Conservation (phyloP, 2,329 filamentous ascomycete genomes). For the Phoma sp. region DNA sequence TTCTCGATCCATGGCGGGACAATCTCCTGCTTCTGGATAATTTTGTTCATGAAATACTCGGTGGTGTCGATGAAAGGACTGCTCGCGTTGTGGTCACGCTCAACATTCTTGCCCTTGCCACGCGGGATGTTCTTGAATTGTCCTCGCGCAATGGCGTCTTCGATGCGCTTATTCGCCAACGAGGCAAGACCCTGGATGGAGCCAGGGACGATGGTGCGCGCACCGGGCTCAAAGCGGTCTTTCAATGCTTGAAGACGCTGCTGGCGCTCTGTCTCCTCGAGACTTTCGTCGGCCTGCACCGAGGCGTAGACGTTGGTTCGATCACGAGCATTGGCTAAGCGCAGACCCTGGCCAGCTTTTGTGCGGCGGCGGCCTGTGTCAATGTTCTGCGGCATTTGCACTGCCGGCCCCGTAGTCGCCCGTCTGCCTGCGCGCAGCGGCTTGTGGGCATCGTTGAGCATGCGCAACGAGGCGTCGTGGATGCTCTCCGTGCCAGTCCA, state of each 20-base stretch:
- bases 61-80: slow-evolving; percentile 95
- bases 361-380: slow-evolving; percentile 47
- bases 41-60: slow-evolving; percentile 98
- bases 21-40: slow-evolving; percentile 94
- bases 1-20: slow-evolving; percentile 99
- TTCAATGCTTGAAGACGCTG: slow-evolving; percentile 74
- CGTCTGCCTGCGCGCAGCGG: slow-evolving; percentile 46
- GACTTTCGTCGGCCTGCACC: slow-evolving; percentile 57
- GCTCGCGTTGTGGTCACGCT: slow-evolving; percentile 79
- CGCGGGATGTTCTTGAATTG: slow-evolving; percentile 80
- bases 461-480: slow-evolving; percentile 79
- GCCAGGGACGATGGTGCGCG: slow-evolving; percentile 75
- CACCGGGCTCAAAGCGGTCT: slow-evolving; percentile 78
- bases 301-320: slow-evolving; percentile 62
- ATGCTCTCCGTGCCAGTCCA: slow-evolving; percentile 82
- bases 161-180: slow-evolving; percentile 88
- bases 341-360: slow-evolving; percentile 42
- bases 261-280: slow-evolving; percentile 75
- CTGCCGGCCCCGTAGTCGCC: slow-evolving; percentile 25
- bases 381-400: slow-evolving; percentile 34
- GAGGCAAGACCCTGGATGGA: slow-evolving; percentile 79
- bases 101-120: slow-evolving; percentile 75
- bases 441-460: slow-evolving; percentile 70
- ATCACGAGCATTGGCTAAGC: slow-evolving; percentile 65
- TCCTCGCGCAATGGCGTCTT: slow-evolving; percentile 89